Evolutionary conservation across 768 basidiomycete species (phyloP).

Genomic region (Serendipita sp.): DNA sequence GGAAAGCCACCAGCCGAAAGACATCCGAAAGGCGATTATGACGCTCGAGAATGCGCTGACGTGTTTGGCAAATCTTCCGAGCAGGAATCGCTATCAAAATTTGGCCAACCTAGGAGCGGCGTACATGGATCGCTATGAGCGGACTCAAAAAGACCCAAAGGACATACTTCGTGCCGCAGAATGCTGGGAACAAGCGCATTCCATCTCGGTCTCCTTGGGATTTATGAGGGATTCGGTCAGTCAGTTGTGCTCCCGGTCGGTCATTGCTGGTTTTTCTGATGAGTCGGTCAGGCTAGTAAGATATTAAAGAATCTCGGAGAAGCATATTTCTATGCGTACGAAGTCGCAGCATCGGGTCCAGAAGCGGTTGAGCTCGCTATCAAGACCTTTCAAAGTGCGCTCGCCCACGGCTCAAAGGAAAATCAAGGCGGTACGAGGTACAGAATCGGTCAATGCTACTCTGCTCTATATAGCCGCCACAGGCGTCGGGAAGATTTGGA

Average conservation of each 20-base stretch:
- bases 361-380: background rate
- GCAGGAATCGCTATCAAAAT: background rate
- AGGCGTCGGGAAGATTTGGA: background rate
- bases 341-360: background rate
- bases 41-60: slow-evolving; percentile 4
- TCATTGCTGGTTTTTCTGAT: background rate
- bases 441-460: slow-evolving; percentile 3
- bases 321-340: background rate
- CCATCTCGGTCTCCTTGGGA: background rate
- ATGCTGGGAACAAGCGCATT: background rate
- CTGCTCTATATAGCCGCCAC: background rate
- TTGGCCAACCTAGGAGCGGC: background rate
- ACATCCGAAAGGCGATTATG: background rate
- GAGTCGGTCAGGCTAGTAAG: background rate
- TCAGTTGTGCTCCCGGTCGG: background rate
- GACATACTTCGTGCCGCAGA: background rate
- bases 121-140: background rate
- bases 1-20: background rate
- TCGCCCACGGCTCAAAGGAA: background rate
- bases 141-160: background rate
- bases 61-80: background rate
- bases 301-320: background rate
- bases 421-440: background rate
- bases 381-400: background rate
- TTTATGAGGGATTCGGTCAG: background rate